Percentiles rank a stretch among this genome's conserved stretches.
Conservation (phyloP, 371 early-diverging fungal species). For the Haplosporangium sp. region DNA sequence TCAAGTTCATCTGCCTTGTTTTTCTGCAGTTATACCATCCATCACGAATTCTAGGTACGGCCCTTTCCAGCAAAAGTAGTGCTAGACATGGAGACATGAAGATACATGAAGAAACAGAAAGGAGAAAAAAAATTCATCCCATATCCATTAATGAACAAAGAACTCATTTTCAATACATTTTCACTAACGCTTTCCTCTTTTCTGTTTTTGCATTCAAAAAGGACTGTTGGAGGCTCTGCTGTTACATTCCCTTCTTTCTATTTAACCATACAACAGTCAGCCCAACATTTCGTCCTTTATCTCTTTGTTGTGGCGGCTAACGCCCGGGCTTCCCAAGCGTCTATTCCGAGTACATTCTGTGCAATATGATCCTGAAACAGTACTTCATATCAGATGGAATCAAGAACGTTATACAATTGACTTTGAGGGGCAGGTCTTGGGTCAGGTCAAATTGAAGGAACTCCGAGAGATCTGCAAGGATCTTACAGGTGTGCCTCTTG, state of each 20-base stretch:
- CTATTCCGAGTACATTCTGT: slow-evolving; percentile 34
- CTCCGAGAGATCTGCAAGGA: slow-evolving; percentile 38
- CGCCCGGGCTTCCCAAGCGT: slow-evolving; percentile 47
- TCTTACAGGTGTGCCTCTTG: slow-evolving; percentile 46
- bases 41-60: slow-evolving; percentile 1
- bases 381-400: slow-evolving; percentile 43
- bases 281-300: slow-evolving; percentile 49
- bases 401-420: slow-evolving; percentile 35
- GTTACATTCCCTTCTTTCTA: background rate
- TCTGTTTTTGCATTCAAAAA: background rate
- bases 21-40: background rate
- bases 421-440: slow-evolving; percentile 41
- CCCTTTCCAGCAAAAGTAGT: background rate
- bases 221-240: background rate
- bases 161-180: background rate
- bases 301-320: slow-evolving; percentile 55
- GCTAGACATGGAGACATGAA: background rate
- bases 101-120: background rate
- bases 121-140: too few species aligned
- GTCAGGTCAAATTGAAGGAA: slow-evolving; percentile 35
- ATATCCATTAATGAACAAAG: background rate
- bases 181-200: background rate
- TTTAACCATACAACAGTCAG: background rate
- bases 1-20: background rate
- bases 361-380: slow-evolving; percentile 39